These are phyloP conservation scores for Colletotrichum tofieldiae DNA, from an alignment of 2,329 filamentous ascomycete genomes.

Conservation along the genomic window DNA sequence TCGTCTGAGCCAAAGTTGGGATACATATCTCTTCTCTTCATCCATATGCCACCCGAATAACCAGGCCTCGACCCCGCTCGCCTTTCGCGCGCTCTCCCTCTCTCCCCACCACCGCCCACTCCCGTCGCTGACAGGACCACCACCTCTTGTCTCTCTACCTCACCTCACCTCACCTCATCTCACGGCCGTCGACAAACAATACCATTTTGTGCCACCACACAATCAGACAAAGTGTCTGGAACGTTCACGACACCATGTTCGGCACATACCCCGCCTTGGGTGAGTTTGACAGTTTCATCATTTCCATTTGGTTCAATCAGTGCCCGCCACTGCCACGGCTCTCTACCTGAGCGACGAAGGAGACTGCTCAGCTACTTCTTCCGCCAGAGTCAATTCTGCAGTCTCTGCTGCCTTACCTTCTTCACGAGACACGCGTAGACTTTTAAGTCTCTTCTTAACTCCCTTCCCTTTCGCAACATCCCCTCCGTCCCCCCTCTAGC, in stretches of 20 bases:
- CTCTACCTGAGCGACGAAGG: not conserved
- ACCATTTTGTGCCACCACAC: constrained; percentile 20
- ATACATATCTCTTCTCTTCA: constrained; percentile 10
- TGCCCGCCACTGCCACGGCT: not conserved
- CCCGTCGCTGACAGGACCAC: constrained; percentile 11
- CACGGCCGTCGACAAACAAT: constrained; percentile 6
- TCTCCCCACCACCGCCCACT: constrained; percentile 31
- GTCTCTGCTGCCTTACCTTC: not conserved
- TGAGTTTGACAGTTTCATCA: constrained; percentile 50
- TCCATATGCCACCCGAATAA: constrained; percentile 18
- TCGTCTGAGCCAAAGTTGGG: constrained; percentile 1
- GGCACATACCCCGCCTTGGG: constrained; percentile 58
- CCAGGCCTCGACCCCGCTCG: constrained; percentile 36
- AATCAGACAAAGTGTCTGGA: constrained; percentile 13
- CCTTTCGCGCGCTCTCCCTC: constrained; percentile 5
- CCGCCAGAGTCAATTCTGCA: not conserved
- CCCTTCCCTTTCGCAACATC: not conserved
- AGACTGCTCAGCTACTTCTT: constrained; percentile 2
- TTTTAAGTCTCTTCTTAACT: not conserved
- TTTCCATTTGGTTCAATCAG: constrained; percentile 14
- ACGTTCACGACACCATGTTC: constrained; percentile 56
- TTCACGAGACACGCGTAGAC: not conserved
- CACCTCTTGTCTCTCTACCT: constrained; percentile 9
- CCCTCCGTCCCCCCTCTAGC: not conserved
- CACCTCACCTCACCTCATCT: constrained; percentile 2